Conservation (phyloP, 257 asterid genomes). For the Solanum corneliomulleri region DNA sequence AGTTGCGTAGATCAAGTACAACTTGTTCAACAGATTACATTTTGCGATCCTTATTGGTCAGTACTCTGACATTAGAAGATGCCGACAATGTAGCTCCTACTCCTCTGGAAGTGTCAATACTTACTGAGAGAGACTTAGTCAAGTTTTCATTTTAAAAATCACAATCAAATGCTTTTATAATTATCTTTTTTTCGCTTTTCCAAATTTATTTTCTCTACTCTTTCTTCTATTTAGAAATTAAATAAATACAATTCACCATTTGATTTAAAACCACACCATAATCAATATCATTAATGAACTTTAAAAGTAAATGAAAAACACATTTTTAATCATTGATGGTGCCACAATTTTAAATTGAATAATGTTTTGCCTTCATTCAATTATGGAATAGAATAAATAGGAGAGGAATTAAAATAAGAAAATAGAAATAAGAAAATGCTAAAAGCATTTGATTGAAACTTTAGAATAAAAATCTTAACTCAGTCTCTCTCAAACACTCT, state of each 20-base stretch:
- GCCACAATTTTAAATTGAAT: background rate
- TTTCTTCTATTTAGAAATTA: background rate
- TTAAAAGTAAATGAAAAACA: background rate
- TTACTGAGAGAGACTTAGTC: conserved; percentile 22
- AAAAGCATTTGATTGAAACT: background rate
- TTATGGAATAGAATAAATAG: background rate
- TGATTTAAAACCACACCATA: background rate
- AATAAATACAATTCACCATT: background rate
- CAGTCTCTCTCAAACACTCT: conserved; percentile 10
- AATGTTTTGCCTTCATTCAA: background rate
- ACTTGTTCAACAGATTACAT: conserved; percentile 40
- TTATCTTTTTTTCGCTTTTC: background rate
- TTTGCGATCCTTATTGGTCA: conserved; percentile 36
- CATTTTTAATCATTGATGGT: background rate
- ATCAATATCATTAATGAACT: background rate
- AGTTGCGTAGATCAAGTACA: conserved; percentile 5
- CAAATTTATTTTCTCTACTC: background rate
- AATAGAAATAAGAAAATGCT: background rate
- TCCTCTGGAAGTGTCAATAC: conserved; percentile 7
- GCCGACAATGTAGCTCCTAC: background rate
- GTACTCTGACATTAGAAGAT: background rate
- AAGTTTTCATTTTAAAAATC: conserved; percentile 21
- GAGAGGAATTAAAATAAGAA: background rate
- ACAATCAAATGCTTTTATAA: background rate
- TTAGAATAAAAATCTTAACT: conserved; percentile 23